Base-by-base conservation (phyloP, 139 green algal genomes). In the Nannochloris sp. region DNA sequence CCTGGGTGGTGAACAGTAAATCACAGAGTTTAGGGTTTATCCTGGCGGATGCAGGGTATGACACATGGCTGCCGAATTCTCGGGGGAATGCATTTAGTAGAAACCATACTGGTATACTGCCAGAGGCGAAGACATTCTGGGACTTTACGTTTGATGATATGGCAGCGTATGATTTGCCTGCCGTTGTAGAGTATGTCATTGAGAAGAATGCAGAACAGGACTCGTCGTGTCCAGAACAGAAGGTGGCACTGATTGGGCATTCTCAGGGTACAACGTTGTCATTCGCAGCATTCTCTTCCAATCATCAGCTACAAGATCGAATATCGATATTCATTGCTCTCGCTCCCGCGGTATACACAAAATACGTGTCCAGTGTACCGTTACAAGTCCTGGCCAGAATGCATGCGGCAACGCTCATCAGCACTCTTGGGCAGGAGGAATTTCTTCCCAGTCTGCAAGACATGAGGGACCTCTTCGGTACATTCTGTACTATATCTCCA, bases 1-100 rank as follows among this genome's bases (percentile, higher is more conserved):
- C 71, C 49, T 93, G 81, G 70, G 81, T 87, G 26, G 50, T 89
- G 46, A 91, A 92, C 49, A 55, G 70, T 12, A 64, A 74, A 2
- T n/a, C 70, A 0, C 57, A 84, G 43, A 85, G 70, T 63, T 71
- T 95, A n/a, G 87, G 65, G 1, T 93, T 90, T 67, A 77, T 90
- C 10, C 71, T 95, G 5, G 84, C 87, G 12, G 87, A 95, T 53
- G 56, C 70, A 44, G 81, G 76, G 45, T 66, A 66, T 40, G 60
- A 66, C 14, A 40, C 57, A 14, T 66, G 60, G 60, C 14, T 66
- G 60, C 55, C 46, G 59, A 86, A 89, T 57, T 68, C 63, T 10
- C 63, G 76, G 6, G 81, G 79, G 23, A 83, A 83, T 66, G 61
- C 62, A 13, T 87, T 84, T 62, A 74, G 55, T 63, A 70, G 80